Base-by-base conservation (phyloP, 129 eudicot genomes). In the Chrysanthemum seticuspe region DNA sequence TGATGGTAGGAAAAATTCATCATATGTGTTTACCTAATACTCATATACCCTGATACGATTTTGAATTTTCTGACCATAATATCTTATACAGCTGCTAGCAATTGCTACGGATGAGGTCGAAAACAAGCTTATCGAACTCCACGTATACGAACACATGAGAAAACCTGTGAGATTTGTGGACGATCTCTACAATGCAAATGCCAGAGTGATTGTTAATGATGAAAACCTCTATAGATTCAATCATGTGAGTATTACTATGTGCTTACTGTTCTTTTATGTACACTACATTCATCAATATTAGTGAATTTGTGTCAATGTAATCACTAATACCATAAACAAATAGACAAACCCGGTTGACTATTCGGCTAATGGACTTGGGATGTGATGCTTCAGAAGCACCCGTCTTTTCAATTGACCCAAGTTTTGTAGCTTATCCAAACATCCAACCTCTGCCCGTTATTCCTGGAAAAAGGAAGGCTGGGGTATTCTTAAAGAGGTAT, bases 111-210 rank as follows among this genome's bases (percentile, higher is more conserved):
- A 94, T 76, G 98, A 94, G 27, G 73, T 84, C 76, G 89, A 90
- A 61, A 85, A 75, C 85, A 90, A 84, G 78, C 93, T 94, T 81
- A 88, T 94, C 65, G 89, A 86, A 69, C 87, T 94, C 60, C 68
- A 87, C 78, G 76, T 91, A 77, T 94, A 94, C 54, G 98, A 90
- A 81, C 81, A 52, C 57, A 74, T 93, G 72, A 84, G 97, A 83
- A 86, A 76, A 51, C 79, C 83, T 15, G 83, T 71, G 65, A 73
- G 80, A 53, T 88, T 84, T 73, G 68, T 74, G 56, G 97, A 94
- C 71, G 76, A 68, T 64, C 87, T 87, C 64, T 94, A 94, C 77
- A 81, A 84, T 68, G 92, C 83, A 74, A 94, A 94, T 82, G 91
- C 90, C 25, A 91, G 88, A 66, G 84, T 80, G 62, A 79, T 94